A percentile compares a stretch with the other conserved stretches of the same genome.
These are phyloP conservation scores for Colletotrichum sp. DNA, from an alignment of 2,329 filamentous ascomycete species.

Conservation along the genomic window DNA sequence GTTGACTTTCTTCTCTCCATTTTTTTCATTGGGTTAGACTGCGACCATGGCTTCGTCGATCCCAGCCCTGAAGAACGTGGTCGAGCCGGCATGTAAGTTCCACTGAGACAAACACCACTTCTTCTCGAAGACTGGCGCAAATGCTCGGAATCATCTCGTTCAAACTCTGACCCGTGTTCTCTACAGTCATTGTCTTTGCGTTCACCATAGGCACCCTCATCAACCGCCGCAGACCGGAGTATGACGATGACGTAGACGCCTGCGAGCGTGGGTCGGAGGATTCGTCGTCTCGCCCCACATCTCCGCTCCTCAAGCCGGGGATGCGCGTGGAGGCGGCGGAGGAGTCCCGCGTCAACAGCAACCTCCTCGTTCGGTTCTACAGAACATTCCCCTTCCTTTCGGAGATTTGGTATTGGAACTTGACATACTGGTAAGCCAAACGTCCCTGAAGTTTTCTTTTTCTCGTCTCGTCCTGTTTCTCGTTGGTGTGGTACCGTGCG, in stretches of 20 bases:
- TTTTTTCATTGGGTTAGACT: neutral
- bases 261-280: conserved; percentile 15
- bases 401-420: conserved; percentile 42
- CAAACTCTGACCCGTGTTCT: neutral
- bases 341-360: conserved; percentile 16
- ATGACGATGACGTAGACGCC: conserved; percentile 9
- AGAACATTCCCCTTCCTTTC: conserved; percentile 35
- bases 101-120: neutral
- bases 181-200: conserved; percentile 16
- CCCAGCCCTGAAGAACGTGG: conserved; percentile 11
- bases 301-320: conserved; percentile 18
- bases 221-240: conserved; percentile 13
- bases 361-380: conserved; percentile 29
- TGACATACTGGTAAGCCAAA: conserved; percentile 35
- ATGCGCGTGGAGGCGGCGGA: neutral
- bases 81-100: conserved; percentile 19
- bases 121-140: neutral
- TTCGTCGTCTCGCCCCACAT: neutral
- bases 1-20: neutral
- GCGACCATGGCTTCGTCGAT: conserved; percentile 9
- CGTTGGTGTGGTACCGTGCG: neutral
- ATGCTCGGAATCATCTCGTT: neutral
- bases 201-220: conserved; percentile 22
- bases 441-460: neutral
- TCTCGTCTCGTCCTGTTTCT: neutral